Evolutionary conservation across 2,329 filamentous ascomycete species (phyloP), one percentile per base, ranked within the genome.

Genomic region (Penicillium sclerotiorum): DNA sequence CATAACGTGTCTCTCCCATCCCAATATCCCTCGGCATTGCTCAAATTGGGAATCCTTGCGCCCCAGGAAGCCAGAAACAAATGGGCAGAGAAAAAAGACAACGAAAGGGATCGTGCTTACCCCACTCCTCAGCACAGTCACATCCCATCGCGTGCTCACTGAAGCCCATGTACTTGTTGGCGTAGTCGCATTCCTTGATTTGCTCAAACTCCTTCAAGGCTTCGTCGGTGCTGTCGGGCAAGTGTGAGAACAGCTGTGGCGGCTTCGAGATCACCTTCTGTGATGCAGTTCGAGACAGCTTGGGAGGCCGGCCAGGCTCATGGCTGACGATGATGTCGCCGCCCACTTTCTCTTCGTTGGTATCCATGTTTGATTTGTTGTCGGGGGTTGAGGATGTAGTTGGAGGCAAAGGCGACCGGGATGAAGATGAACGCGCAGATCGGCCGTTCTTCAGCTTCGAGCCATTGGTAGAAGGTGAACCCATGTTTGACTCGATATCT

Each of bases 101-200:
- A 53, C 49, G 80, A 37, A 45, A 42, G 13, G 2, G 25, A 28
- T 2, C 6, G 44, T 50, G 68, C 92, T 79, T 86, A 96, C 93
- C 87, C 89, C 89, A 96, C 76, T 96, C 90, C 74, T 95, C 90
- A 60, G 82, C 80, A 73, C 94, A 99, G 70, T 99, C 94, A 74
- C 94, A 99, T 72, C 96, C 94, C 71, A 97, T 80, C 52, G 89
- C 93, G 74, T 92, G 89, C 65, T 96, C 93, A 21, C 94, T 95
- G 58, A 87, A 88, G 45, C 94, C 94, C 75, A 97, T 85, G 59
- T 89, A 84, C 71, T 95, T 96, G 58, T 91, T 90, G 46, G 89
- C 90, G 73, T 99, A 99, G 27, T 89, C 87, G 71, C 93, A 97
- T 61, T 90, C 84, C 45, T 86, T 77, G 56, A 99, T 91, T 44